Percentiles rank a stretch among this genome's conserved stretches.
Conservation (phyloP, 2,329 filamentous ascomycete genomes). For the Tolypocladium ophioglossoides region DNA sequence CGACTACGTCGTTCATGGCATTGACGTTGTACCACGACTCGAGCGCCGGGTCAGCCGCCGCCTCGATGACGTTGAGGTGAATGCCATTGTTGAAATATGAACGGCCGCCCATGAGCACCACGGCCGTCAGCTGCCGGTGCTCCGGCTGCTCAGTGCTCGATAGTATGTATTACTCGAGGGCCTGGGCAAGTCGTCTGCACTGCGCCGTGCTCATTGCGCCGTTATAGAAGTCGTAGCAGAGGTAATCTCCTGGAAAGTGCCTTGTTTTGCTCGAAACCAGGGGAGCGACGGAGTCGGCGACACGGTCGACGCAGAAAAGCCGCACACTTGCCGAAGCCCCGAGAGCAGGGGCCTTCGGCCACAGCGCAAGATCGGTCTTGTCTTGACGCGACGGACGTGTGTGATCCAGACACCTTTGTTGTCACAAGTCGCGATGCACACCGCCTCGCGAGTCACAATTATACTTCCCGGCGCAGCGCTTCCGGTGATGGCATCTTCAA, state of each 20-base stretch:
- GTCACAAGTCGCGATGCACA: slow-evolving; percentile 27
- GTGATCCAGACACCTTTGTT: slow-evolving; percentile 30
- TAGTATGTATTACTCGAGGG: slow-evolving; percentile 24
- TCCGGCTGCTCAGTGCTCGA: slow-evolving; percentile 8
- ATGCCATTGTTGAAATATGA: slow-evolving; percentile 33
- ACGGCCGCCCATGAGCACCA: slow-evolving; percentile 25
- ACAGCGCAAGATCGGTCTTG: slow-evolving; percentile 24
- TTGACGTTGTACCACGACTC: slow-evolving; percentile 34
- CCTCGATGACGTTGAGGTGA: slow-evolving; percentile 31
- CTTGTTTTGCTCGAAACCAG: slow-evolving; percentile 16
- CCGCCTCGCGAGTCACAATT: slow-evolving; percentile 22
- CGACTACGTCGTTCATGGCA: slow-evolving; percentile 29
- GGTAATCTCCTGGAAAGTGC: slow-evolving; percentile 28
- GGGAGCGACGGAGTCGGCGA: slow-evolving; percentile 6
- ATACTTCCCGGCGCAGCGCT: slow-evolving; percentile 13
- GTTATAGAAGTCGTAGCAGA: slow-evolving; percentile 33
- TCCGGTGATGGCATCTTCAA: slow-evolving; percentile 18
- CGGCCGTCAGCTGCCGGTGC: slow-evolving; percentile 19
- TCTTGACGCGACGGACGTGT: slow-evolving; percentile 26
- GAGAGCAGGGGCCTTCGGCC: slow-evolving; percentile 28
- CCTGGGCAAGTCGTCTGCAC: slow-evolving; percentile 23
- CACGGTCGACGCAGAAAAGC: background rate
- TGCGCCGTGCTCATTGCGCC: slow-evolving; percentile 30
- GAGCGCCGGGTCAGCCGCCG: slow-evolving; percentile 21
- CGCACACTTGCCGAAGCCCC: slow-evolving; percentile 11